phyloP scores from a whole-genome alignment of 345 rosid genomes.

The Arabidopsis suecica region DNA sequence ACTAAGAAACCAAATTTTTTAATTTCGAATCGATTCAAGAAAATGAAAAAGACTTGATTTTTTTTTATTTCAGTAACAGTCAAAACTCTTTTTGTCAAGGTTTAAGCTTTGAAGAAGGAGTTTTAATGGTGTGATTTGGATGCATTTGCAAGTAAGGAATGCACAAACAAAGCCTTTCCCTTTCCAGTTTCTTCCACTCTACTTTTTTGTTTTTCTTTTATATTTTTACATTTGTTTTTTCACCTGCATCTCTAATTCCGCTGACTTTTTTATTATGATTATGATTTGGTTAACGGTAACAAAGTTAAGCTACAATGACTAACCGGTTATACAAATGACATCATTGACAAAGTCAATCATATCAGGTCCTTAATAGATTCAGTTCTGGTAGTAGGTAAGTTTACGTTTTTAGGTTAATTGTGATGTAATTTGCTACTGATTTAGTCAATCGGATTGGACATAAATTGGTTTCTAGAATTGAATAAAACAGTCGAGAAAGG shows the following conservation, averaged over 20 bases:
- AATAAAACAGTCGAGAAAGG: neutral
- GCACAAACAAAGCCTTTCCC: constrained; percentile 26
- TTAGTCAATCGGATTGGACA: neutral
- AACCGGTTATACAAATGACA: neutral
- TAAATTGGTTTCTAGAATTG: neutral
- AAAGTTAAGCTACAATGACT: constrained; percentile 33
- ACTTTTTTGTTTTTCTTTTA: neutral
- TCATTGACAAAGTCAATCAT: neutral
- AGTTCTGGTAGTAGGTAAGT: neutral
- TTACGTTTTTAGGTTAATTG: neutral
- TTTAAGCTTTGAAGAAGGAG: neutral
- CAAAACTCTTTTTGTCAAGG: neutral
- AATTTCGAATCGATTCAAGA: neutral
- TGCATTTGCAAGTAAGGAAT: constrained; percentile 69
- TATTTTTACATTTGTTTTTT: neutral
- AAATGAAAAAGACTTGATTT: constrained; percentile 3
- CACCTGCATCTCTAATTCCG: constrained; percentile 33
- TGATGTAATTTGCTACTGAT: neutral
- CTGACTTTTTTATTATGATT: constrained; percentile 24
- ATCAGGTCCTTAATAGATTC: neutral
- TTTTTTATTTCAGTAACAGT: neutral
- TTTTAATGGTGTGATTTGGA: constrained; percentile 42
- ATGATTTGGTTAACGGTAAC: constrained; percentile 55
- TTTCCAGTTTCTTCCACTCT: constrained; percentile 12
- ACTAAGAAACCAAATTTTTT: neutral